Evolutionary conservation across 768 basidiomycete species (phyloP).

Genomic region (Punctularia strigosozonata): DNA sequence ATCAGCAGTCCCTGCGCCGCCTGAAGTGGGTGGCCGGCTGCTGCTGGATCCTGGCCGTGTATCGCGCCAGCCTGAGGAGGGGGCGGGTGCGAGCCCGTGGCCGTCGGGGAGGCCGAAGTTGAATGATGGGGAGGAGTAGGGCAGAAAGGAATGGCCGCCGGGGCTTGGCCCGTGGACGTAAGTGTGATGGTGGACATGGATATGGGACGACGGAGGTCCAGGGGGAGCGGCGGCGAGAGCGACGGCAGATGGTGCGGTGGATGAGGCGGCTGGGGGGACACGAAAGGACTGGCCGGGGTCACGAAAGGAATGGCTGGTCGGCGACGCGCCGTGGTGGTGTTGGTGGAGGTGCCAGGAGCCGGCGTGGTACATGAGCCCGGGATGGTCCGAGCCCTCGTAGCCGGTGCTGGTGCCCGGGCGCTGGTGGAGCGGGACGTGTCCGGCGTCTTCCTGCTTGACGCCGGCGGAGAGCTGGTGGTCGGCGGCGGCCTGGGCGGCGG

Average conservation of each 20-base stretch:
- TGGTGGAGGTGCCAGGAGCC: slow-evolving; percentile 28
- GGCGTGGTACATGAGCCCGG: slow-evolving; percentile 18
- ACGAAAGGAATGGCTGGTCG: slow-evolving; percentile 59
- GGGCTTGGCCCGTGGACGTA: too few relatives aligned
- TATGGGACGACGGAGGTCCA: slow-evolving; percentile 2
- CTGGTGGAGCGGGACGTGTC: slow-evolving; percentile 31
- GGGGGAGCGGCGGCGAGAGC: slow-evolving; percentile 1
- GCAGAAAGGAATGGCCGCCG: slow-evolving; percentile 57
- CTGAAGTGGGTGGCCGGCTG: slow-evolving; percentile 44
- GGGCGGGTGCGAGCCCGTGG: slow-evolving; percentile 11
- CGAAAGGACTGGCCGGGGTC: slow-evolving; percentile 77
- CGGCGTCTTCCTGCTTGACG: slow-evolving; percentile 32
- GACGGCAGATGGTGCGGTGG: slow-evolving; percentile 24
- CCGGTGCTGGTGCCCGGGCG: slow-evolving; percentile 68
- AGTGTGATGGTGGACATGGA: slow-evolving; percentile 5
- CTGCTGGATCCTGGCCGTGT: slow-evolving; percentile 33
- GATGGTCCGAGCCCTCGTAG: slow-evolving; percentile 40
- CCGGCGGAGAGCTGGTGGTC: slow-evolving; percentile 11
- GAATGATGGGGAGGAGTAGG: slow-evolving; percentile 38
- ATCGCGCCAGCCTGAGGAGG: slow-evolving; percentile 20
- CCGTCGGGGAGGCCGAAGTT: slow-evolving; percentile 29
- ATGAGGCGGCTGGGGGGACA: slow-evolving; percentile 35
- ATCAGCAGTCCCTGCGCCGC: slow-evolving; percentile 26
- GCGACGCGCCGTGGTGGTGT: slow-evolving; percentile 25
- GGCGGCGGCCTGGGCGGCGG: slow-evolving; percentile 11